phyloP scores from a whole-genome alignment of 495 filamentous ascomycete genomes.

The Penicillium verhagenii region DNA sequence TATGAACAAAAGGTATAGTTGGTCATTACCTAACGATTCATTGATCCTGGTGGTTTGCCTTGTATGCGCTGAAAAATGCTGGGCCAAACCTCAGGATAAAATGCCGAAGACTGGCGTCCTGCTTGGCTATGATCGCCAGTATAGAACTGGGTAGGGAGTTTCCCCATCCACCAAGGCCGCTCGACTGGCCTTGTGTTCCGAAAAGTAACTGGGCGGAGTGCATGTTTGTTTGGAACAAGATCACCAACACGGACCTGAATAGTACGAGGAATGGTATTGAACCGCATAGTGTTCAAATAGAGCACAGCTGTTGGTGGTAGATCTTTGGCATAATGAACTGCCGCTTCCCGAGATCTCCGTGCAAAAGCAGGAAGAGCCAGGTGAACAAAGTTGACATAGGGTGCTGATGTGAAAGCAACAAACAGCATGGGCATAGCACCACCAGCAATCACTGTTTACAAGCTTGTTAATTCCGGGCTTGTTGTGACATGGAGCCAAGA shows the following conservation, averaged over 20 bases:
- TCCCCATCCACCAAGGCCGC: conserved; percentile 35
- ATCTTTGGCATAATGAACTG: conserved; percentile 61
- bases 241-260: conserved; percentile 42
- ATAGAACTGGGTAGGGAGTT: conserved; percentile 34
- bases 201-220: conserved; percentile 41
- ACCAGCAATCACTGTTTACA: conserved; percentile 50
- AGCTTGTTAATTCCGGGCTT: conserved; percentile 1
- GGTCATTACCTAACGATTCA: not conserved
- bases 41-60: not conserved
- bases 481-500: not conserved
- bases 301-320: conserved; percentile 63
- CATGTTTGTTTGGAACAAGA: conserved; percentile 30
- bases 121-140: conserved; percentile 32
- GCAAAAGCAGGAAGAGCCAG: conserved; percentile 66
- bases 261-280: conserved; percentile 45
- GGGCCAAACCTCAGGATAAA: conserved; percentile 46
- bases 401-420: conserved; percentile 60
- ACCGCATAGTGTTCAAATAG: conserved; percentile 69
- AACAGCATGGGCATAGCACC: conserved; percentile 66
- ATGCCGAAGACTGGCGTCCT: conserved; percentile 34
- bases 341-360: conserved; percentile 63
- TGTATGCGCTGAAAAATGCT: conserved; percentile 40
- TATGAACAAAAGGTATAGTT: not conserved
- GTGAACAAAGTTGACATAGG: conserved; percentile 72
- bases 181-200: conserved; percentile 32